Evolutionary conservation across 441 rosid species (phyloP).

Genomic region (Raphanus hybrid): DNA sequence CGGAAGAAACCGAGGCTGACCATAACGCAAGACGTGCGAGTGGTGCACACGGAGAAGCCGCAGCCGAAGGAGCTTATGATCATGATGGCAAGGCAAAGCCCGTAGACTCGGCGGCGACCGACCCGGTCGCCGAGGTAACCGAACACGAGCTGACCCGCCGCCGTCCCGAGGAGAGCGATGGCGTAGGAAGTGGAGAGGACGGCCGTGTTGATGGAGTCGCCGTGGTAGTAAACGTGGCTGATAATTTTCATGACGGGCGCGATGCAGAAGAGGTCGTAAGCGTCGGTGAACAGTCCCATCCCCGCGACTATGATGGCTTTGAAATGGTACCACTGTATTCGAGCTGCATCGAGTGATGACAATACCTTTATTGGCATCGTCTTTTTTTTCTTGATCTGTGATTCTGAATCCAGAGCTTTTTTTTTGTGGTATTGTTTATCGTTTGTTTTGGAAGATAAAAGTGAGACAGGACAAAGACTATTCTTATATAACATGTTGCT

Average conservation of each 20-base stretch:
- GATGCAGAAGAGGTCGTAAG: conserved; percentile 7
- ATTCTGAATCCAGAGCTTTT: conserved; percentile 10
- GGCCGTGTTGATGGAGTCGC: background rate
- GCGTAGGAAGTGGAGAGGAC: conserved; percentile 2
- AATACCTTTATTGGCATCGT: background rate
- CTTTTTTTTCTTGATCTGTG: conserved; percentile 2
- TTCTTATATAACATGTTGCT: background rate
- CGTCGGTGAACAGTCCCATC: conserved; percentile 2
- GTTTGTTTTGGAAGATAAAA: background rate
- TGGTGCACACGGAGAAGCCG: conserved; percentile 1
- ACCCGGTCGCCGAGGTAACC: conserved; percentile 7
- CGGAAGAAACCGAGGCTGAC: background rate
- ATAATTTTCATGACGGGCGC: conserved; percentile 3
- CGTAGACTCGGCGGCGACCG: conserved; percentile 2
- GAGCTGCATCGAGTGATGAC: background rate
- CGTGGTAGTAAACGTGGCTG: conserved; percentile 1
- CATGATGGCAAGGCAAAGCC: background rate
- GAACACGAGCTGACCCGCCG: background rate
- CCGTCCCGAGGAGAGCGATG: conserved; percentile 6
- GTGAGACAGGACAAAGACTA: background rate
- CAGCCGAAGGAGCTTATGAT: background rate
- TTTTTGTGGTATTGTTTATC: background rate
- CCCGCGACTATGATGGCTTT: conserved; percentile 5
- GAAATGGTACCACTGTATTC: conserved; percentile 7
- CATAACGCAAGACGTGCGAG: background rate